These are phyloP conservation scores for Brassica rapa DNA, from an alignment of 345 rosid genomes.

Conservation along the genomic window DNA sequence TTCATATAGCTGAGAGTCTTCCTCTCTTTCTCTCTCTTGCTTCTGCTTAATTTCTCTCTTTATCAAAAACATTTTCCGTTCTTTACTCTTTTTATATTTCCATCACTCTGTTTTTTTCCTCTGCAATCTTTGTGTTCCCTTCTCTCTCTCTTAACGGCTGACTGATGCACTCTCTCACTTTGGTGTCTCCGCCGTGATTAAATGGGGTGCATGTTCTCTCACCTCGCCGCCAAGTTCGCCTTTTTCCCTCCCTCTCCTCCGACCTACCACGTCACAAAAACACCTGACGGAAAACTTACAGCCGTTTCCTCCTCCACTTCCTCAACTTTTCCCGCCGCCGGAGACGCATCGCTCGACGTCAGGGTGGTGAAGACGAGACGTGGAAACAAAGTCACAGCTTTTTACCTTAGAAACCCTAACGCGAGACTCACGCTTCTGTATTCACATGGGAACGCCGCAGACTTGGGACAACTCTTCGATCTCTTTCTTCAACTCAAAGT, in stretches of 20 bases:
- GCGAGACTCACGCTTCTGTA: slow-evolving; percentile 93
- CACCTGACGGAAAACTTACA: slow-evolving; percentile 62
- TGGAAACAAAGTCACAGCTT: slow-evolving; percentile 88
- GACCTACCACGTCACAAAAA: slow-evolving; percentile 74
- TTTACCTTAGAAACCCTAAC: slow-evolving; percentile 77
- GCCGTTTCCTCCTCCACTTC: slow-evolving; percentile 64
- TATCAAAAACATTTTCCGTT: background rate
- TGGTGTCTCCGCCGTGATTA: slow-evolving; percentile 31
- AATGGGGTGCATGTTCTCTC: slow-evolving; percentile 98
- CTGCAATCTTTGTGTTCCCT: background rate
- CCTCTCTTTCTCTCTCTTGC: slow-evolving; percentile 6
- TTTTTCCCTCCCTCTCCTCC: slow-evolving; percentile 98
- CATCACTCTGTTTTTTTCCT: background rate
- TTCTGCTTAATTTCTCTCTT: slow-evolving; percentile 1
- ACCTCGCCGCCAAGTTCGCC: slow-evolving; percentile 93
- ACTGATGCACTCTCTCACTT: slow-evolving; percentile 31
- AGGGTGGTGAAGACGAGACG: slow-evolving; percentile 63
- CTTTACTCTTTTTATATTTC: background rate
- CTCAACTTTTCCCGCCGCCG: slow-evolving; percentile 67
- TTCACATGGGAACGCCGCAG: slow-evolving; percentile 99
- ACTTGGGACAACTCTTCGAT: slow-evolving; percentile 97
- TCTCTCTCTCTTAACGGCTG: background rate
- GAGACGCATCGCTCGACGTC: slow-evolving; percentile 76
- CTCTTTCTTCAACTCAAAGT: slow-evolving; percentile 97
- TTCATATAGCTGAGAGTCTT: slow-evolving; percentile 4